Percentiles rank a stretch among this genome's conserved stretches.
Conservation (phyloP, 306 rosid genomes). For the Hippophae rhamnoides region DNA sequence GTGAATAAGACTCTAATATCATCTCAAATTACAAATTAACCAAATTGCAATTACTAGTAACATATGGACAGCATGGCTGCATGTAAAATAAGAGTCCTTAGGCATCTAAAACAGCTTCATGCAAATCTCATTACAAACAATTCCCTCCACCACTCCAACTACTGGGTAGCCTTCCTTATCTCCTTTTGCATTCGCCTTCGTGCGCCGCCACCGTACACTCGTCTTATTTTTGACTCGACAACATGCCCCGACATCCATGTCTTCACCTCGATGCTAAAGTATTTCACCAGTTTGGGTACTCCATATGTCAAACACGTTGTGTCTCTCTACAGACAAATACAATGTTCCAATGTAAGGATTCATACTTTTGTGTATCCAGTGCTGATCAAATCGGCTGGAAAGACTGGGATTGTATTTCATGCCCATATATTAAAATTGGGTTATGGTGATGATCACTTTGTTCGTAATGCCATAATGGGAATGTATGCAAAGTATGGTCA, state of each 20-base stretch:
- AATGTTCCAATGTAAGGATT: conserved; percentile 14
- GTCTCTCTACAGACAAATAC: conserved; percentile 37
- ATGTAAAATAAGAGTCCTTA: conserved; percentile 21
- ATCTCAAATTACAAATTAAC: too few species aligned
- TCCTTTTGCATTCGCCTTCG: conserved; percentile 45
- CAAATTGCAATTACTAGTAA: too few species aligned
- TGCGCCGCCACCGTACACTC: conserved; percentile 40
- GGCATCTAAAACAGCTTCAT: conserved; percentile 37
- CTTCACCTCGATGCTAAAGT: conserved; percentile 47
- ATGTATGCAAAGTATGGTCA: conserved; percentile 29
- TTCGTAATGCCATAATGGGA: conserved; percentile 42
- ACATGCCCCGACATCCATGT: conserved; percentile 26
- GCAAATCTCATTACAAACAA: conserved; percentile 32
- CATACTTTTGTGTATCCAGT: conserved; percentile 33
- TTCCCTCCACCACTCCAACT: conserved; percentile 37
- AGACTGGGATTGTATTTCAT: conserved; percentile 33
- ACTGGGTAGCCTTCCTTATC: conserved; percentile 42
- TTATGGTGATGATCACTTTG: conserved; percentile 27
- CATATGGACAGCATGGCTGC: conserved; percentile 6
- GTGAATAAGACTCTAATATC: too few species aligned
- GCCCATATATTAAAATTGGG: conserved; percentile 40
- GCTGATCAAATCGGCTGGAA: conserved; percentile 38
- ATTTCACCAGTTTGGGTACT: conserved; percentile 28
- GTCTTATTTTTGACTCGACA: conserved; percentile 28
- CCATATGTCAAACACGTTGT: conserved; percentile 14